Evolutionary conservation across 805 yeast genomes (phyloP).

Genomic region (Saccharomyces kudriavzevii): DNA sequence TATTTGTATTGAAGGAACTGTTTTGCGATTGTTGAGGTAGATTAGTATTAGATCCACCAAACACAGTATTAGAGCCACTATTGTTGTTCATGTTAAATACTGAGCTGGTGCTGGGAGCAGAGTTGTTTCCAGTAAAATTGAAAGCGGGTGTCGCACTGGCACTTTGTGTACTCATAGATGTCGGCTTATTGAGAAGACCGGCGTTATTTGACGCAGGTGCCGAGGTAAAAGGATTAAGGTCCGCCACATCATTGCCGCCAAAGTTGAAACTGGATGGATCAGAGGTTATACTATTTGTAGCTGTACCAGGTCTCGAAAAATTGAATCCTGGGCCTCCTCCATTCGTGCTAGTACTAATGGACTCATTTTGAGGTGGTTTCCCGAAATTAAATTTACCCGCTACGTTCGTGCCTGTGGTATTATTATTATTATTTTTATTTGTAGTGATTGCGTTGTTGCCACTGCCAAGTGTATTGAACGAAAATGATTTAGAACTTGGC

Average conservation of each 20-base stretch:
- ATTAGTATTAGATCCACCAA: slow-evolving; percentile 8
- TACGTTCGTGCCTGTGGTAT: not conserved
- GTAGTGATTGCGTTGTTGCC: not conserved
- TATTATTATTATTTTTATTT: not conserved
- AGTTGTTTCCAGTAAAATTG: not conserved
- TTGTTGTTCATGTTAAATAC: slow-evolving; percentile 1
- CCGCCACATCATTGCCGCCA: not conserved
- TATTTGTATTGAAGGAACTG: slow-evolving; percentile 1
- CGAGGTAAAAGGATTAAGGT: not conserved
- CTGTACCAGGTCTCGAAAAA: not conserved
- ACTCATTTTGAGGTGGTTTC: not conserved
- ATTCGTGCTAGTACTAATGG: not conserved
- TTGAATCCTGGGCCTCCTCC: not conserved
- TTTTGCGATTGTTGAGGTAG: not conserved
- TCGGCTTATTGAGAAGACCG: not conserved
- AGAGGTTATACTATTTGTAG: not conserved
- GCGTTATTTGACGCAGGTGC: not conserved
- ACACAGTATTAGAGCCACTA: slow-evolving; percentile 15
- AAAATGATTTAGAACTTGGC: slow-evolving; percentile 1
- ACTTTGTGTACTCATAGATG: not conserved
- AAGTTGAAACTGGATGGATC: not conserved
- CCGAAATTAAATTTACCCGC: not conserved
- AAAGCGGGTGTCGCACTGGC: not conserved
- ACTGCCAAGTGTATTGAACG: slow-evolving; percentile 1
- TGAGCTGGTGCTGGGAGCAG: not conserved